Conservation (phyloP, 768 basidiomycete genomes). For the Kwoniella newhampshirensis region DNA sequence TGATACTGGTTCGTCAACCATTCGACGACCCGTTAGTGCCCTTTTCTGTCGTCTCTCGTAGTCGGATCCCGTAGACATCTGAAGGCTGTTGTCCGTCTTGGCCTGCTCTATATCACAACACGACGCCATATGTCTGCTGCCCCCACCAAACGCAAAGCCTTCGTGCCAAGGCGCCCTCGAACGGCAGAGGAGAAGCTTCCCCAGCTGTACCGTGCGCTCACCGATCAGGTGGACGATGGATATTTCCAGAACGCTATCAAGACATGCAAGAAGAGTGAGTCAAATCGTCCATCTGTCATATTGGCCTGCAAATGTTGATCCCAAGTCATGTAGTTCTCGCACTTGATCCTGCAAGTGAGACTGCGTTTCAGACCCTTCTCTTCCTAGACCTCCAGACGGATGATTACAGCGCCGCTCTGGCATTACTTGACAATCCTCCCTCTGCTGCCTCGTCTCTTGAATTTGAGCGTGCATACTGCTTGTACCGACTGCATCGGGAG, state of each 20-base stretch:
- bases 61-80: too few relatives aligned
- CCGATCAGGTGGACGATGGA: constrained; percentile 85
- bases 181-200: constrained; percentile 42
- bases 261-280: constrained; percentile 85
- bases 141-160: constrained; percentile 3
- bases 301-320: too few relatives aligned
- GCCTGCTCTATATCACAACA: too few relatives aligned
- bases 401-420: constrained; percentile 69
- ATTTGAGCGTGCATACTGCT: constrained; percentile 76
- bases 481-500: constrained; percentile 80
- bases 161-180: constrained; percentile 39
- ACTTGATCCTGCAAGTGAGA: constrained; percentile 61
- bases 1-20: too few relatives aligned
- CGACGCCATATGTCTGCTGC: too few relatives aligned
- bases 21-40: too few relatives aligned
- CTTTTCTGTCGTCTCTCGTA: too few relatives aligned
- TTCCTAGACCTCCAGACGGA: constrained; percentile 85
- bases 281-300: background rate
- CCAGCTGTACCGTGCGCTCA: constrained; percentile 58
- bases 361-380: constrained; percentile 79
- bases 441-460: constrained; percentile 32
- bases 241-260: constrained; percentile 80
- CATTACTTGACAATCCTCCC: constrained; percentile 58
- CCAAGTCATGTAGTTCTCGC: too few relatives aligned
- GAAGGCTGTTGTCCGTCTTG: too few relatives aligned